phyloP scores from a whole-genome alignment of 106 monocot species.

The Phalaenopsis aphrodite region DNA sequence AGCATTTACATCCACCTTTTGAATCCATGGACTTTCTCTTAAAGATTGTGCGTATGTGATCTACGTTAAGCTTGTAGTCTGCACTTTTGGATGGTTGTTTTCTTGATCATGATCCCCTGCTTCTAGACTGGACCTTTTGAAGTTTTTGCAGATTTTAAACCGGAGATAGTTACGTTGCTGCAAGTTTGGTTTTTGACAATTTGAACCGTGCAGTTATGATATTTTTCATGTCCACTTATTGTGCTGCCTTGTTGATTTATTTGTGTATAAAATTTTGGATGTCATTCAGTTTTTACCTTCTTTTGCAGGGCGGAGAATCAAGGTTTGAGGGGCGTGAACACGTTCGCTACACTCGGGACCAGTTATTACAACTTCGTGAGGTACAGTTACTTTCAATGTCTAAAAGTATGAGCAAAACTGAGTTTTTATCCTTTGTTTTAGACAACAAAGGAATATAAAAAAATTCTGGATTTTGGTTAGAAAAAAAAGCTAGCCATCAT shows the following conservation, averaged over 20 bases:
- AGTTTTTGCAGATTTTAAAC: background rate
- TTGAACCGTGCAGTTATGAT: background rate
- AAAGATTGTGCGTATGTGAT: background rate
- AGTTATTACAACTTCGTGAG: constrained; percentile 70
- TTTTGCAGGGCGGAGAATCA: constrained; percentile 48
- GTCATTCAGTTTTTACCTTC: background rate
- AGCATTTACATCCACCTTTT: background rate
- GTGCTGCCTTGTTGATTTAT: background rate
- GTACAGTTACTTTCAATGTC: constrained; percentile 20
- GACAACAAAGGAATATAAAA: background rate
- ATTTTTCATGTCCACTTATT: background rate
- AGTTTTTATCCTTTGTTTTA: background rate
- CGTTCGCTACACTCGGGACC: constrained; percentile 58
- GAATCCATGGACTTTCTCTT: background rate
- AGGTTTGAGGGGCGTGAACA: constrained; percentile 49
- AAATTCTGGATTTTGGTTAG: background rate
- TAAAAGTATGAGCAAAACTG: background rate
- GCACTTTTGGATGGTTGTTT: background rate
- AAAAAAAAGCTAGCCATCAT: background rate
- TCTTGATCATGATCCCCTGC: background rate
- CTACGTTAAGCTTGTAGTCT: background rate
- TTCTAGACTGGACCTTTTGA: background rate
- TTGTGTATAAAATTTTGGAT: background rate
- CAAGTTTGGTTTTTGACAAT: background rate
- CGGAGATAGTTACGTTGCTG: background rate